phyloP scores from a whole-genome alignment of 2,329 filamentous ascomycete genomes.

The Colletotrichum musae region DNA sequence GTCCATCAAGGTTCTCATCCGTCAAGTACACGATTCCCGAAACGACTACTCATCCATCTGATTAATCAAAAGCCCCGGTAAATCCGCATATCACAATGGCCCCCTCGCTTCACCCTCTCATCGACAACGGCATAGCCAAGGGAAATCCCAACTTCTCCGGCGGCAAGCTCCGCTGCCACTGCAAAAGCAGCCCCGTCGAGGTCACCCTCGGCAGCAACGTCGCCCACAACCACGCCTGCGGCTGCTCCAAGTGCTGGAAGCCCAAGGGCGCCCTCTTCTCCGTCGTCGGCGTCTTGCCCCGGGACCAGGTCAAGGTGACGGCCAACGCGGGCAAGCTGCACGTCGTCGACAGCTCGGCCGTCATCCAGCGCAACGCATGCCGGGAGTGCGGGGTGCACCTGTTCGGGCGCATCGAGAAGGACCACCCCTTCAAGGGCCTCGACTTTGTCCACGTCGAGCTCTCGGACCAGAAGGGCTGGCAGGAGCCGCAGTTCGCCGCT shows the following conservation, averaged over 20 bases:
- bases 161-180: constrained; percentile 75
- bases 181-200: constrained; percentile 68
- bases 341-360: constrained; percentile 68
- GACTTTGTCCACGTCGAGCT: constrained; percentile 79
- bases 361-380: constrained; percentile 74
- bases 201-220: constrained; percentile 72
- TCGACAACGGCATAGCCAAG: constrained; percentile 74
- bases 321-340: constrained; percentile 71
- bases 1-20: constrained; percentile 23
- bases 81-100: constrained; percentile 46
- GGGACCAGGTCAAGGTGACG: constrained; percentile 68
- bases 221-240: constrained; percentile 79
- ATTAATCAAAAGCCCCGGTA: constrained; percentile 2
- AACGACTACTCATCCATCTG: neutral
- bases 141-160: constrained; percentile 69
- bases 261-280: constrained; percentile 75
- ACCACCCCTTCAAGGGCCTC: constrained; percentile 78
- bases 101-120: constrained; percentile 70
- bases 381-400: constrained; percentile 73
- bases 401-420: constrained; percentile 75
- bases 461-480: constrained; percentile 73
- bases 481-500: constrained; percentile 79
- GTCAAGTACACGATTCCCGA: neutral
- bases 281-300: constrained; percentile 73
- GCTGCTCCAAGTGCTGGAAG: constrained; percentile 82